Percentiles rank a stretch among this genome's conserved stretches.
phyloP scores from a whole-genome alignment of 805 yeast species.

The Yamadazyma laniorum region DNA sequence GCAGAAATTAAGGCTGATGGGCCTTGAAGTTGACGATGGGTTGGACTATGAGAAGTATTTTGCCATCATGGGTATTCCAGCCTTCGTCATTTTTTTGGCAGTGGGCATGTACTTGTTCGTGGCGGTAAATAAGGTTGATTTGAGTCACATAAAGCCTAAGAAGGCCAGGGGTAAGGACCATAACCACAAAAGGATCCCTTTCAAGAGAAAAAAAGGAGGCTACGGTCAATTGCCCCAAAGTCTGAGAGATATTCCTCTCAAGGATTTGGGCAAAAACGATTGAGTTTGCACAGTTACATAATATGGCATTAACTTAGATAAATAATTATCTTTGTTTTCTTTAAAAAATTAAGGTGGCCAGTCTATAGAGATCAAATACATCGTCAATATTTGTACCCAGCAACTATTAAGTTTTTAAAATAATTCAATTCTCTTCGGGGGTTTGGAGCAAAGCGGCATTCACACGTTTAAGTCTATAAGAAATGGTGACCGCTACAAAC shows the following conservation, averaged over 20 bases:
- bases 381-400: too few relatives aligned
- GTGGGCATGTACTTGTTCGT: slow-evolving; percentile 66
- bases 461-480: too few relatives aligned
- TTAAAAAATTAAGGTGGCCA: too few relatives aligned
- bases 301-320: too few relatives aligned
- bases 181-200: slow-evolving; percentile 30
- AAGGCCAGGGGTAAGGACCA: slow-evolving; percentile 27
- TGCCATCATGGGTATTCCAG: slow-evolving; percentile 66
- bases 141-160: slow-evolving; percentile 32
- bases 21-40: slow-evolving; percentile 42
- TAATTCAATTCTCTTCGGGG: too few relatives aligned
- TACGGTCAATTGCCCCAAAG: slow-evolving; percentile 29
- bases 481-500: too few relatives aligned
- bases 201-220: slow-evolving; percentile 16
- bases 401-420: too few relatives aligned
- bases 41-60: slow-evolving; percentile 58
- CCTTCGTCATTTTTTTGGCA: slow-evolving; percentile 58
- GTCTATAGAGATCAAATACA: too few relatives aligned
- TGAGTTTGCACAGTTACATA: too few relatives aligned
- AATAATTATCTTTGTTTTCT: too few relatives aligned
- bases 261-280: slow-evolving; percentile 5
- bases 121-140: slow-evolving; percentile 50
- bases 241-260: slow-evolving; percentile 18
- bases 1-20: slow-evolving; percentile 18
- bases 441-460: too few relatives aligned